Evolutionary conservation across 208 protist genomes (phyloP), one percentile per base, ranked within the genome.

Genomic region (Acanthamoeba culbertsoni): DNA sequence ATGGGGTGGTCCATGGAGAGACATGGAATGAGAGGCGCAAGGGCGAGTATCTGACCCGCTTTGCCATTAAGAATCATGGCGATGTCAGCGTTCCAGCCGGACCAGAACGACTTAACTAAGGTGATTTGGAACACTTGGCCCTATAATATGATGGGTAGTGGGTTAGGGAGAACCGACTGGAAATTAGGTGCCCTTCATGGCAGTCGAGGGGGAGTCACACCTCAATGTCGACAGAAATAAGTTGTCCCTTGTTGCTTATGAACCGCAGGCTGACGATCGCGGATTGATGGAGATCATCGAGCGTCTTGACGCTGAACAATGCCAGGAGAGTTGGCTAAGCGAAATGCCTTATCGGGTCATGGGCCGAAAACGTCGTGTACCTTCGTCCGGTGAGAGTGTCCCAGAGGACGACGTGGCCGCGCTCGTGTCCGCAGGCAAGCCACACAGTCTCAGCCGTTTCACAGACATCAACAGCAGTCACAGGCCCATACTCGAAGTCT

Each of bases 401-500:
- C 86, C 86, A 92, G 10, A 92, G 35, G 35, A 92, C 86, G 55
- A 92, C 59, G 40, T 92, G 86, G n/a, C 86, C 86, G 26, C 40
- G 35, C 59, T 92, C 57, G 59, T 92, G 86, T 8, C 86, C 86
- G 42, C 86, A 92, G 86, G 46, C 86, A 14, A 92, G 86, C 86
- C 86, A 92, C 33, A 89, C n/a, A 16, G 18, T 35, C 37, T 73
- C 86, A 48, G n/a, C 18, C 43, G 57, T 33, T 20, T 89, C 79
- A 20, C 35, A 75, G 12, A 92, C 73, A 31, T 92, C 86, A 4
- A 92, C 86, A 10, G 86, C 86, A 31, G 86, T 92, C 10, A 92
- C 86, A 2, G 86, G 43, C 18, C 86, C 86, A 31, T 92, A 92
- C 31, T 92, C 86, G 16, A 48, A 51, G 35, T 92, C 86, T 92